Evolutionary conservation across 2,329 filamentous ascomycete genomes (phyloP), one percentile per base, ranked within the genome.

Genomic region (Monosporascus ibericus): DNA sequence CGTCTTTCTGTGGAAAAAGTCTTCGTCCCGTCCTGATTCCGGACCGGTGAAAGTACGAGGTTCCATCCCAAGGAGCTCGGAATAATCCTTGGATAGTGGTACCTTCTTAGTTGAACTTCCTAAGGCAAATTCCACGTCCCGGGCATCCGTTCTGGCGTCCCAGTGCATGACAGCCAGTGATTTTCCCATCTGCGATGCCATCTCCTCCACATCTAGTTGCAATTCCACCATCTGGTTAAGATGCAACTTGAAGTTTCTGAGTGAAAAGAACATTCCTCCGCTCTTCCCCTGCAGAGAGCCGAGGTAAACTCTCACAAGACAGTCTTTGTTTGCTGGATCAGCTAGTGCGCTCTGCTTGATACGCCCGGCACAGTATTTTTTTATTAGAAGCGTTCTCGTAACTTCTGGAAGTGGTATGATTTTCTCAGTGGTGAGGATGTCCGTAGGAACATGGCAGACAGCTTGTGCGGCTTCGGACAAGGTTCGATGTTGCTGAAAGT

Each of bases 81-180:
- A 11, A 34, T 34, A 14, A 14, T 34, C 3, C 11, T 14, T 42
- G 34, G 44, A 27, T 6, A 40, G 1, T 14, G 34, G 37, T 18
- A 46, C 5, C 17, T 30, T 34, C 14, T 34, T 4, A 1, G 11
- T 27, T 5, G 60, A 55, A 39, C 58, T 60, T 0, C 65, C 66
- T 7, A 70, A 48, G 1, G 64, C 65, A 47, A 70, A 70, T 42
- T 71, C 63, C 0, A 71, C 59, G 18, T 66, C 67, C 3, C 58
- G 54, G 0, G 60, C 68, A 24, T 71, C 66, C 0, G 56, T 61
- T 9, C 48, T 54, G 0, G 66, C 68, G 0, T 24, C 59, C 66
- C 65, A 71, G 44, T 70, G 68, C 58, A 71, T 59, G 1, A 65
- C 40, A 0, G 66, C 66, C 1, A 71, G 54, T 1, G 66, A 55